Evolutionary conservation across 495 filamentous ascomycete genomes (phyloP), one percentile per base, ranked within the genome.

Genomic region (Trichoderma parareesei): DNA sequence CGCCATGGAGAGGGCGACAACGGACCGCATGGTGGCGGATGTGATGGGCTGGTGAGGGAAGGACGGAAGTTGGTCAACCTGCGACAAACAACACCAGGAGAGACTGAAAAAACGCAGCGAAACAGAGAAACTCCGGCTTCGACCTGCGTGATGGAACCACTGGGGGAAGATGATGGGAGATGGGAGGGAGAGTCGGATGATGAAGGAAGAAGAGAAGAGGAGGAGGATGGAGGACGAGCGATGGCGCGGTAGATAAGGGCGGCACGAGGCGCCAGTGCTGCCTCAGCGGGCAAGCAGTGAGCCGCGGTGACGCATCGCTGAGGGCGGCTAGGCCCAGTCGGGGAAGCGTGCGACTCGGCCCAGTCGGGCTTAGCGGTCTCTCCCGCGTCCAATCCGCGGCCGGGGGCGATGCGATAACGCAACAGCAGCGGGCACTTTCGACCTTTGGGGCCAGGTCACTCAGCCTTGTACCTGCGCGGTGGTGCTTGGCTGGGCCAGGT

Each of bases 11-110:
- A 93, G 82, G 72, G 82, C 79, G 73, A 88, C 65, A 75, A 87
- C 69, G 78, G 84, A 86, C 81, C 86, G 91, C 91, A 94, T 95
- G 73, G 77, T 89, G 78, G 71, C 38, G 63, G 65, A 59, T 61
- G 63, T 62, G 35, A 65, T 64, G 64, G 66, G 37, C 38, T 59
- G 48, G 33, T 48, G 65, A 63, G 49, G 57, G 67, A 60, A 69
- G 44, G 35, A 48, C 16, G 41, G 69, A 69, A 75, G 73, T 76
- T 76, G 76, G 78, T 74, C 66, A 73, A 69, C 74, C 75, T 70
- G 78, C 74, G 77, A 78, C 74, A 37, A 35, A 27, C 27, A 57
- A 38, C 66, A 70, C 65, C 67, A 67, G 55, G 61, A 61, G 64
- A 55, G 67, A 67, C 59, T 70, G 70, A 71, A 72, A 67, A 70